Base-by-base conservation (phyloP, 768 basidiomycete genomes). In the Daedaleopsis nitida region DNA sequence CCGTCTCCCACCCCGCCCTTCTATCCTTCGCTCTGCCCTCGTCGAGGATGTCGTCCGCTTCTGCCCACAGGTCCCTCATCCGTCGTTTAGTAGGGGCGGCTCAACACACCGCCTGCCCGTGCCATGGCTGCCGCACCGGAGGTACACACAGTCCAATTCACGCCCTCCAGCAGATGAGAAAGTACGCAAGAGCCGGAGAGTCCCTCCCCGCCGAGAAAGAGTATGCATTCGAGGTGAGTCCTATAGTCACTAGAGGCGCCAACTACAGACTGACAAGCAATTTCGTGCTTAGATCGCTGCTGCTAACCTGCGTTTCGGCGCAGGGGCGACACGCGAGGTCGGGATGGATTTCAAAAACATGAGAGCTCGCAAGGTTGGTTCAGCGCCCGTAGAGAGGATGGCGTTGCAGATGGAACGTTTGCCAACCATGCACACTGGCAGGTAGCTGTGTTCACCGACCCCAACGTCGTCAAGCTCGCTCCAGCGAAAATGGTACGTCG, bases 291-390 rank as follows among this genome's bases (percentile, higher is more conserved):
- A 92, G 91, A 86, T 94, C 48, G 89, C 94, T 13, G 94, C 94
- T 4, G 87, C 90, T 43, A 94, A 96, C 73, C 75, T 96, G 62
- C 80, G 94, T 52, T 96, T 96, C 68, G 94, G 94, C 1, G 89
- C 93, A 63, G 94, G 94, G 32, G 94, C 93, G 38, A 95, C 94
- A 3, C 80, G 81, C 42, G 94, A 96, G 74, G 90, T 96, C 34
- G 94, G 94, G 37, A 93, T 95, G 89, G 94, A 95, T 74, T 81
- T 96, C 67, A 91, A 90, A 81, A 96, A 96, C 76, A 89, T 93
- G 91, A 89, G 87, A 58, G 93, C 94, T 9, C 83, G 85, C 67
- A 94, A 92, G 82, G 92, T 89, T 65, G 16, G 70, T 50, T 13
- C 21, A 24, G 63, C 10, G 24, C 44, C 63, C 23, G 5, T n/a